Base-by-base conservation (phyloP, 2,329 filamentous ascomycete genomes). In the Arthrobotrys iridis region DNA sequence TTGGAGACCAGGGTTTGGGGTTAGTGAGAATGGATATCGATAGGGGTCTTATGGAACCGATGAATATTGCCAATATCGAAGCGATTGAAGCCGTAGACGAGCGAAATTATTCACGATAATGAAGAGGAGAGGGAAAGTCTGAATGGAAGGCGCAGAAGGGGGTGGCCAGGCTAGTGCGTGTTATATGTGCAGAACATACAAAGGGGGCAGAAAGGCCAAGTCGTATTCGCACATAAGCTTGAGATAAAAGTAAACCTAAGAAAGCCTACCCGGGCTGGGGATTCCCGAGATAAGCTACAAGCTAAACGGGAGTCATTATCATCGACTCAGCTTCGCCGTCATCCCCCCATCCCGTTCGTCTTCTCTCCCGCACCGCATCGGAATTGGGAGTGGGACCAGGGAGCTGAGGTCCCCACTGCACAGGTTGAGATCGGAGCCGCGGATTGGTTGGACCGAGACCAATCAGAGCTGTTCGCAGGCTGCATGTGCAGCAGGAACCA, bases 1-100 rank as follows among this genome's bases (percentile, higher is more conserved):
- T 68, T 68, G 64, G 52, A 68, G 64, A 41, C 46, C 41, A 59
- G 64, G 37, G 52, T 58, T 58, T 15, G 20, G 45, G 33, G 33
- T 40, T 26, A 46, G 40, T 50, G 3, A 30, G 11, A 30, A 30
- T 18, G 24, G 28, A 33, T 33, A 33, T 33, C 28, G 28, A 33
- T 33, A n/a, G n/a, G n/a, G n/a, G n/a, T n/a, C n/a, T 52, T 52
- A 52, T 52, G n/a, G n/a, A n/a, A n/a, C n/a, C n/a, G n/a, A n/a
- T n/a, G n/a, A n/a, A n/a, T n/a, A n/a, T 28, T 52, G n/a, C 4
- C 24, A 5, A 20, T 50, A 33, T 20, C 28, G 26, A 22, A 2
- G 28, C n/a, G 46, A 52, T 52, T 52, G 46, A 35, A 15, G 10
- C 26, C n/a, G n/a, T n/a, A n/a, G n/a, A n/a, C n/a, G n/a, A n/a